Percentiles rank a stretch among this genome's conserved stretches.
These are phyloP conservation scores for Nemania diffusa DNA, from an alignment of 2,329 filamentous ascomycete species.

Conservation along the genomic window DNA sequence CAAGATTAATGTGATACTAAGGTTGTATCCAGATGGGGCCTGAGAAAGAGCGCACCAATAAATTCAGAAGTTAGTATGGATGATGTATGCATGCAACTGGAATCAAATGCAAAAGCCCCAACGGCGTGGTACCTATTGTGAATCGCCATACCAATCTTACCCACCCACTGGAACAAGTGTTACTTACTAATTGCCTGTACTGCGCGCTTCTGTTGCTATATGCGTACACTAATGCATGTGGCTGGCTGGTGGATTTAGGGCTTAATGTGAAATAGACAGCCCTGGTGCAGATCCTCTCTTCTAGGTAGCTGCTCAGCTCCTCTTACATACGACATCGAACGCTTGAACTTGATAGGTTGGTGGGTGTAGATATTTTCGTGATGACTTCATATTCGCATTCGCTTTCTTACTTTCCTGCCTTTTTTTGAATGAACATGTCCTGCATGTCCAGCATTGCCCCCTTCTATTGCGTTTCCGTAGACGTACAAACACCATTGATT, in stretches of 20 bases:
- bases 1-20: constrained; percentile 4
- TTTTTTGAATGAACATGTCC: constrained; percentile 14
- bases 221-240: not conserved
- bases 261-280: constrained; percentile 21
- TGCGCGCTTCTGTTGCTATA: not conserved
- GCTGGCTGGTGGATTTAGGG: not conserved
- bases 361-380: not conserved
- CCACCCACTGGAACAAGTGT: constrained; percentile 5
- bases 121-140: constrained; percentile 28
- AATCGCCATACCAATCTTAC: not conserved
- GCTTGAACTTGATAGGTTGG: constrained; percentile 9
- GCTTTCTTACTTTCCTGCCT: not conserved
- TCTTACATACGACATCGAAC: constrained; percentile 6
- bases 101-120: constrained; percentile 10
- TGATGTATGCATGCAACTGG: constrained; percentile 17
- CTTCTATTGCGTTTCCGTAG: not conserved
- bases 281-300: constrained; percentile 20
- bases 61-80: constrained; percentile 1
- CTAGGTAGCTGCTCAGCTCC: constrained; percentile 25
- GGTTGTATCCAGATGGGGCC: constrained; percentile 23
- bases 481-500: constrained; percentile 9
- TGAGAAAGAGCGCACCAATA: constrained; percentile 13
- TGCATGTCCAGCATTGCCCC: constrained; percentile 10
- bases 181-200: constrained; percentile 12
- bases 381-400: constrained; percentile 5